Conservation (phyloP, 139 green algal genomes). For the Zygnema cylindricum region DNA sequence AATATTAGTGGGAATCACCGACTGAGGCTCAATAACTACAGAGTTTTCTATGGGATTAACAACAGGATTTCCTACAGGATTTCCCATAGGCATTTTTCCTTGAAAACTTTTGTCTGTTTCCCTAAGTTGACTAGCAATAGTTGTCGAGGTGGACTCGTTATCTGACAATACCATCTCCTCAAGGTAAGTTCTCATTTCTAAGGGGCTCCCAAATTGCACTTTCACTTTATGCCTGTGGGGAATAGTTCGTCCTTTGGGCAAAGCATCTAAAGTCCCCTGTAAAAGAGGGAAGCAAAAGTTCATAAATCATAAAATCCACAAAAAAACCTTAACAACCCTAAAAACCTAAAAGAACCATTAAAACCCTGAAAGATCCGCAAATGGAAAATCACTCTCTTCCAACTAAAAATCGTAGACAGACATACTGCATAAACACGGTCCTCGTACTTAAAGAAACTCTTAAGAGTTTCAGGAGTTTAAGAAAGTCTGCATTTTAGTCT, state of each 20-base stretch:
- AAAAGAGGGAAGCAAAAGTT: background rate
- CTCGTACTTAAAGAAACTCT: no score
- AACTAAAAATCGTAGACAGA: no score
- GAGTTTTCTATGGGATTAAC: background rate
- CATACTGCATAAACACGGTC: no score
- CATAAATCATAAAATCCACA: background rate
- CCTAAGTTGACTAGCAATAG: background rate
- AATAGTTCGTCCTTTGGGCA: constrained; percentile 25
- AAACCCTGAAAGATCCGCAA: no score
- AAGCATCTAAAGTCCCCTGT: constrained; percentile 19
- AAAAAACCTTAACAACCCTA: background rate
- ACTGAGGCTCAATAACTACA: background rate
- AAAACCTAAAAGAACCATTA: no score
- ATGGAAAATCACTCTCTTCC: no score
- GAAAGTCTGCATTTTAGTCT: no score
- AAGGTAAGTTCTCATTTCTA: constrained; percentile 1
- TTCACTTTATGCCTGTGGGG: constrained; percentile 16
- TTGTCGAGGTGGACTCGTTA: background rate
- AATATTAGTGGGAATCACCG: background rate
- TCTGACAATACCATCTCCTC: background rate
- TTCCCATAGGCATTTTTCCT: no score
- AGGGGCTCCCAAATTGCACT: background rate
- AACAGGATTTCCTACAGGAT: no score
- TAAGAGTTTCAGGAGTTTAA: no score
- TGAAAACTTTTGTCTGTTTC: background rate